Percentiles rank a stretch among this genome's conserved stretches.
phyloP scores from a whole-genome alignment of 805 yeast genomes.

The Cyberlindnera amylophila region DNA sequence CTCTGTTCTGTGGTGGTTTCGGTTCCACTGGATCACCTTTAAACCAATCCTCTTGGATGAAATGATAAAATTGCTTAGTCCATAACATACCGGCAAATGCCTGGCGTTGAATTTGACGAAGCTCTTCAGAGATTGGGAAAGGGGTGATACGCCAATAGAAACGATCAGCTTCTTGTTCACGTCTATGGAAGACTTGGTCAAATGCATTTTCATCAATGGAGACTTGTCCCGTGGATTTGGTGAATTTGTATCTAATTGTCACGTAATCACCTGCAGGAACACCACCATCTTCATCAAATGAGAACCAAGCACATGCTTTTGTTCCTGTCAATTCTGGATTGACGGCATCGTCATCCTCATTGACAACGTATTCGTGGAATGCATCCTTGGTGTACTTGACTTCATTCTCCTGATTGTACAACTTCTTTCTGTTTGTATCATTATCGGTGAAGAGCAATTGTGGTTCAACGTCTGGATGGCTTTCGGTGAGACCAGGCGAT shows the following conservation, averaged over 20 bases:
- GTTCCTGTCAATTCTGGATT: constrained; percentile 76
- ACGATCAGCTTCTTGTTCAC: constrained; percentile 87
- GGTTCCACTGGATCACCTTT: constrained; percentile 80
- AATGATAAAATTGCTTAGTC: constrained; percentile 89
- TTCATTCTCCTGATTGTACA: constrained; percentile 53
- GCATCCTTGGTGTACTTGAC: constrained; percentile 78
- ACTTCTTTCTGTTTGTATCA: constrained; percentile 69
- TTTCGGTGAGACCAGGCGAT: constrained; percentile 68
- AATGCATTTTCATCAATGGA: constrained; percentile 63
- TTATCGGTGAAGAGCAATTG: constrained; percentile 80
- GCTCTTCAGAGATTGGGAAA: constrained; percentile 72
- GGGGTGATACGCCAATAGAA: constrained; percentile 89
- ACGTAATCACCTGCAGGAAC: constrained; percentile 87
- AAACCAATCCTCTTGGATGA: constrained; percentile 82
- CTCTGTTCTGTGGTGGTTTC: constrained; percentile 78
- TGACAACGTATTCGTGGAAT: constrained; percentile 78
- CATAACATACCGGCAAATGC: constrained; percentile 92
- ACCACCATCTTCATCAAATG: constrained; percentile 71
- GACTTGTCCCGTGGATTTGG: constrained; percentile 33
- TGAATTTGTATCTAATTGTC: constrained; percentile 72
- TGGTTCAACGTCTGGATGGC: constrained; percentile 67
- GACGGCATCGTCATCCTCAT: constrained; percentile 52
- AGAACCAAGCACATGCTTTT: constrained; percentile 79
- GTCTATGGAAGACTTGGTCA: constrained; percentile 61
- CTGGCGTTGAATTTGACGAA: constrained; percentile 84